A percentile compares a stretch with the other conserved stretches of the same genome.
These are phyloP conservation scores for Phytophthora sojae DNA, from an alignment of 352 stramenopile genomes.

Conservation along the genomic window DNA sequence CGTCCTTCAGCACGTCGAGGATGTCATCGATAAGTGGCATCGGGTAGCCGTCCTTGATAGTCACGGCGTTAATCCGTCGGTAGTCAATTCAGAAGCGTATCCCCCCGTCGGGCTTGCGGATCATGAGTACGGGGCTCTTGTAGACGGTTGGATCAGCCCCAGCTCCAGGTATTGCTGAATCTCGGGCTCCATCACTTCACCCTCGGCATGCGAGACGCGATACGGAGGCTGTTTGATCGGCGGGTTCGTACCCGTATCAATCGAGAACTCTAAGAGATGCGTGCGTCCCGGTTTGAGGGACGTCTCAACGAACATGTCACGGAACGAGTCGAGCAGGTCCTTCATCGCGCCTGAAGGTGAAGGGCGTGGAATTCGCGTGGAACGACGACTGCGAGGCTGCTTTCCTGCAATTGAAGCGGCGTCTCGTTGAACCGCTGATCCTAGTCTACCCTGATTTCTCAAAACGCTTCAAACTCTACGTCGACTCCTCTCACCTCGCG, in stretches of 20 bases:
- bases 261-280: conserved; percentile 9
- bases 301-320: neutral
- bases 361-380: no score
- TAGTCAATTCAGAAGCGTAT: conserved; percentile 31
- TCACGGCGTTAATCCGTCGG: conserved; percentile 8
- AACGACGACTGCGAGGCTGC: no score
- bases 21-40: conserved; percentile 25
- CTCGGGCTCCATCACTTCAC: conserved; percentile 10
- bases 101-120: neutral
- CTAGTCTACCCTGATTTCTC: no score
- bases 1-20: neutral
- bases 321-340: no score
- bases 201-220: conserved; percentile 13
- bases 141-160: conserved; percentile 2
- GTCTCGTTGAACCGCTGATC: no score
- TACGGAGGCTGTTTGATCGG: conserved; percentile 17
- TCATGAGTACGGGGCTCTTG: conserved; percentile 8
- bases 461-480: no score
- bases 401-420: no score
- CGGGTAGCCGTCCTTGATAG: conserved; percentile 9
- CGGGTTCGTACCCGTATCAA: neutral
- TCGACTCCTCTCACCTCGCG: no score
- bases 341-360: no score
- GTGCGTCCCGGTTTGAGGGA: neutral
- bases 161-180: conserved; percentile 14